Conservation (phyloP, 768 basidiomycete genomes). For the Boletus barrowsii region DNA sequence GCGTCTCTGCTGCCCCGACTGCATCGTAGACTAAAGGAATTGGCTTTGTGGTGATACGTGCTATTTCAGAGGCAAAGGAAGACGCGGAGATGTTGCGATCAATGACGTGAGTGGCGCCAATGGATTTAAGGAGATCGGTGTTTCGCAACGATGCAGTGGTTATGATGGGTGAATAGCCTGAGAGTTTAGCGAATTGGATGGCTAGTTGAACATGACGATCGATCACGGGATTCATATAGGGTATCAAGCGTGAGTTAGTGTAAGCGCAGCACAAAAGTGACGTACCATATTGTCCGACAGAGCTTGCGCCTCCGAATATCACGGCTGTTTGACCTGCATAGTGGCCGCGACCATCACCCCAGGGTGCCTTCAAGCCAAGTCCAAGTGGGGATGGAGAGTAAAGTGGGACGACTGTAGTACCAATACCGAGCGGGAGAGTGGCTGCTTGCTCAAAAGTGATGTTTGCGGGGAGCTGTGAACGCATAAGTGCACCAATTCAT, state of each 20-base stretch:
- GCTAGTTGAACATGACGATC: constrained; percentile 7
- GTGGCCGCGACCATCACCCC: constrained; percentile 31
- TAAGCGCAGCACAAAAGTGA: constrained; percentile 14
- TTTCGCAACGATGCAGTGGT: constrained; percentile 40
- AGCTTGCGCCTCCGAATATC: constrained; percentile 37
- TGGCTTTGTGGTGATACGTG: constrained; percentile 8
- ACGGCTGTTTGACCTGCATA: constrained; percentile 31
- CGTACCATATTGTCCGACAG: constrained; percentile 38
- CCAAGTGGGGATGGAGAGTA: constrained; percentile 29
- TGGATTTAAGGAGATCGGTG: constrained; percentile 28
- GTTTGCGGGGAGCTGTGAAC: constrained; percentile 34
- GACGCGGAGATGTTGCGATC: constrained; percentile 24
- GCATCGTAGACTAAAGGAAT: constrained; percentile 26
- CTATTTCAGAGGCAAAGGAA: constrained; percentile 15
- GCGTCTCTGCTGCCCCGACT: constrained; percentile 30
- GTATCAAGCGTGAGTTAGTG: neutral
- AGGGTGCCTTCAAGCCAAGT: constrained; percentile 33
- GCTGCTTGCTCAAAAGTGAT: constrained; percentile 39
- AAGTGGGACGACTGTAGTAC: constrained; percentile 33
- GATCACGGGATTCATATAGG: neutral
- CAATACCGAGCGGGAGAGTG: constrained; percentile 33
- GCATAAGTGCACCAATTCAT: no score
- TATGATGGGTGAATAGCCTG: constrained; percentile 37
- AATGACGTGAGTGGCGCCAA: constrained; percentile 39
- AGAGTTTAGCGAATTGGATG: constrained; percentile 36